phyloP scores from a whole-genome alignment of 2,329 filamentous ascomycete genomes.

The Lecanicillium sp. region DNA sequence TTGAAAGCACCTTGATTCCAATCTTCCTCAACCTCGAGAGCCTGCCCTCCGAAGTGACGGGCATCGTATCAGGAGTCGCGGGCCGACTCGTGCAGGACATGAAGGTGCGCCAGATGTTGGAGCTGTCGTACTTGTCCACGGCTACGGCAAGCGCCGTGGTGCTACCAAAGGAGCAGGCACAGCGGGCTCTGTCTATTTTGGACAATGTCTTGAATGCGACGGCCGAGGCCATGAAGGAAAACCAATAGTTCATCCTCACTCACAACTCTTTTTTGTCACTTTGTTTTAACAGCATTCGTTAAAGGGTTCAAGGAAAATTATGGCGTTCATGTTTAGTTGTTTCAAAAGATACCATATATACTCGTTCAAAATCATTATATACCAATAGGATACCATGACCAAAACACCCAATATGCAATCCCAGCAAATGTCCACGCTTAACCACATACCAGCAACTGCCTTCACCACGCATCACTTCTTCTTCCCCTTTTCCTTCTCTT shows the following conservation, averaged over 20 bases:
- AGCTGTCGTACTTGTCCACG: slow-evolving; percentile 87
- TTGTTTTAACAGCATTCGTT: neutral
- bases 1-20: slow-evolving; percentile 65
- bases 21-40: slow-evolving; percentile 81
- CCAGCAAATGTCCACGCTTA: slow-evolving; percentile 2
- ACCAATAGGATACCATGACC: neutral
- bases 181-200: slow-evolving; percentile 66
- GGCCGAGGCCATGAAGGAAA: slow-evolving; percentile 13
- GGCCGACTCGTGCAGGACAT: slow-evolving; percentile 72
- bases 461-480: slow-evolving; percentile 21
- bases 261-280: neutral
- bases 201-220: slow-evolving; percentile 35
- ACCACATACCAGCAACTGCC: slow-evolving; percentile 3
- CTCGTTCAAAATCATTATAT: neutral
- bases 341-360: slow-evolving; percentile 17
- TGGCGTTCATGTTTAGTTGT: neutral
- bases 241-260: neutral
- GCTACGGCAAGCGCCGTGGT: slow-evolving; percentile 86
- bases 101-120: slow-evolving; percentile 47
- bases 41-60: slow-evolving; percentile 79
- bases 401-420: neutral
- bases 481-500: slow-evolving; percentile 37
- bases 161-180: slow-evolving; percentile 65
- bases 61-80: slow-evolving; percentile 91
- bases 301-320: neutral